Percentiles rank a stretch among this genome's conserved stretches.
phyloP scores from a whole-genome alignment of 768 basidiomycete genomes.

The Boletus speciosus region DNA sequence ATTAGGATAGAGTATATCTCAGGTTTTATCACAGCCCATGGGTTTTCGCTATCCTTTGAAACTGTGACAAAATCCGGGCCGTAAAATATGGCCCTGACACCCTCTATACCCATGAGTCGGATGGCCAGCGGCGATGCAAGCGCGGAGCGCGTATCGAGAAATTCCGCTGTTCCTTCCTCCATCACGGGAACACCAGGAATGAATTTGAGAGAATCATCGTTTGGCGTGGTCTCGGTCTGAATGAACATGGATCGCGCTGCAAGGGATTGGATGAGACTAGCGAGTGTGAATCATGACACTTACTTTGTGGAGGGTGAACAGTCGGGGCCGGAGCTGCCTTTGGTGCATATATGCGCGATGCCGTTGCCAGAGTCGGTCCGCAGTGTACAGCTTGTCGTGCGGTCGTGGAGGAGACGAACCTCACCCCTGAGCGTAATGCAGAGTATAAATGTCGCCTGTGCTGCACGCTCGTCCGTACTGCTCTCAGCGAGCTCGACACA shows the following conservation, averaged over 20 bases:
- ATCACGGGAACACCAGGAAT: conserved; percentile 91
- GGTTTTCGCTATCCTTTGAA: conserved; percentile 80
- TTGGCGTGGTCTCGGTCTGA: conserved; percentile 96
- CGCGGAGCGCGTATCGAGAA: conserved; percentile 84
- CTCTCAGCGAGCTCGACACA: conserved; percentile 16
- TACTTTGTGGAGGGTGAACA: conserved; percentile 34
- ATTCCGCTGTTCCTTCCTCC: conserved; percentile 87
- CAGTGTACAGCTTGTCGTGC: conserved; percentile 23
- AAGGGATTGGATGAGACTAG: not conserved
- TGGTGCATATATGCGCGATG: conserved; percentile 25
- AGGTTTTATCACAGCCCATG: conserved; percentile 91
- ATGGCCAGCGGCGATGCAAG: conserved; percentile 93
- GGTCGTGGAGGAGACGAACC: conserved; percentile 23
- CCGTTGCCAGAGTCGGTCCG: conserved; percentile 34
- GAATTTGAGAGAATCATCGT: conserved; percentile 97
- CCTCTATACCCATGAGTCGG: conserved; percentile 91
- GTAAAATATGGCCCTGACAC: conserved; percentile 86
- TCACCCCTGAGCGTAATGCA: conserved; percentile 20
- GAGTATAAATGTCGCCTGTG: conserved; percentile 5
- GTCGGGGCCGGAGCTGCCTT: not conserved
- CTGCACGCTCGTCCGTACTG: not conserved
- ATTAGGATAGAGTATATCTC: conserved; percentile 95
- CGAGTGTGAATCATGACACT: conserved; percentile 4
- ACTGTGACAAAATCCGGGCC: conserved; percentile 99
- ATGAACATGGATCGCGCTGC: conserved; percentile 93